Conservation (phyloP, 306 rosid species). For the Castanopsis chinensis region DNA sequence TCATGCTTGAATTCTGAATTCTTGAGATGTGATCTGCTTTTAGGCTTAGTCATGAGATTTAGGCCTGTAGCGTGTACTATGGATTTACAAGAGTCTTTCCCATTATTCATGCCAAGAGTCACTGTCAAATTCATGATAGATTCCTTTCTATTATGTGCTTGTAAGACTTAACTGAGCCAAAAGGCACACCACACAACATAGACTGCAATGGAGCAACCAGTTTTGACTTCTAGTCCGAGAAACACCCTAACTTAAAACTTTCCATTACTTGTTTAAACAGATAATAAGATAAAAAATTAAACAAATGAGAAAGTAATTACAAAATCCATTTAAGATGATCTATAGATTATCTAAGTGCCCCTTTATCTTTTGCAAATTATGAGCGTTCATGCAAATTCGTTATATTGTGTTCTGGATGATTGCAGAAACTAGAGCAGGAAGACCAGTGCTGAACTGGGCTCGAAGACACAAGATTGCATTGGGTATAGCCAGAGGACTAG, state of each 20-base stretch:
- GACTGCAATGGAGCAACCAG: background rate
- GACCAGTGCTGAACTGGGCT: constrained; percentile 92
- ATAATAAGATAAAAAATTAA: background rate
- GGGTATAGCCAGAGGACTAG: constrained; percentile 88
- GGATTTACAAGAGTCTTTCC: background rate
- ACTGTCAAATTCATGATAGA: background rate
- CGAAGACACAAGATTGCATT: constrained; percentile 90
- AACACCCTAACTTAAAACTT: background rate
- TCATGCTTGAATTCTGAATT: background rate
- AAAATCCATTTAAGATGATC: background rate
- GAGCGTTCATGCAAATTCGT: background rate
- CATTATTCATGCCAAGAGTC: background rate
- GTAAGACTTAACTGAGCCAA: background rate
- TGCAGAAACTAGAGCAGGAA: constrained; percentile 78
- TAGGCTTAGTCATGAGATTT: background rate
- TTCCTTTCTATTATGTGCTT: background rate
- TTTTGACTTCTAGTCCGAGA: background rate
- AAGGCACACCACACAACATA: background rate
- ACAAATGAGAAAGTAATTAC: background rate
- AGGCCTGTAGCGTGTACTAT: background rate
- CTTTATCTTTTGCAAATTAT: background rate
- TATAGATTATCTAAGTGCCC: background rate
- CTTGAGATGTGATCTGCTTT: background rate
- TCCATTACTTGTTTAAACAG: background rate
- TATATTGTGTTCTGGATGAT: constrained; percentile 27